These are phyloP conservation scores for Lachnellula willkommii DNA, from an alignment of 2,329 filamentous ascomycete species.

Conservation along the genomic window DNA sequence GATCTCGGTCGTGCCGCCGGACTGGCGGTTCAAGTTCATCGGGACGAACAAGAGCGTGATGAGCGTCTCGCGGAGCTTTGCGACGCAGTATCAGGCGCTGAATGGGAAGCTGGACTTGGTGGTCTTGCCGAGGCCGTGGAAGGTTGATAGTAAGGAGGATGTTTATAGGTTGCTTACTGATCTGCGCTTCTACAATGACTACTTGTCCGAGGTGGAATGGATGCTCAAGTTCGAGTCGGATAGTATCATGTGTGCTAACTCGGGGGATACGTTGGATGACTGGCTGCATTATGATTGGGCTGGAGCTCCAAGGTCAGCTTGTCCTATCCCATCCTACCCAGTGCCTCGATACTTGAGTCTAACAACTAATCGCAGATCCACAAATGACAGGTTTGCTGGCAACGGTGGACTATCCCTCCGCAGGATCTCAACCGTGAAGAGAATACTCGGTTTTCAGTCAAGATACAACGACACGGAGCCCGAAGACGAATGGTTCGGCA, in stretches of 20 bases:
- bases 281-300: conserved; percentile 52
- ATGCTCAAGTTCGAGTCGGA: conserved; percentile 51
- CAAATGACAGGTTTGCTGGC: conserved; percentile 43
- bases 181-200: conserved; percentile 47
- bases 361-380: conserved; percentile 27
- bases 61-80: conserved; percentile 40
- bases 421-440: conserved; percentile 45
- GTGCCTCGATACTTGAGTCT: background rate
- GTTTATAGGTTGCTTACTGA: conserved; percentile 46
- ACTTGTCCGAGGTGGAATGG: conserved; percentile 47
- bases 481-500: conserved; percentile 53
- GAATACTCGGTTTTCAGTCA: conserved; percentile 44
- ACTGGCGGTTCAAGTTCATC: conserved; percentile 51
- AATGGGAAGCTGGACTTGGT: conserved; percentile 48
- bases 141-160: conserved; percentile 41
- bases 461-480: conserved; percentile 46
- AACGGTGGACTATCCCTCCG: conserved; percentile 52
- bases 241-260: conserved; percentile 51
- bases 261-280: conserved; percentile 45
- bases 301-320: conserved; percentile 43
- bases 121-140: conserved; percentile 44
- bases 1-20: conserved; percentile 46
- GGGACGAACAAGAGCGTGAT: conserved; percentile 45
- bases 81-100: conserved; percentile 44
- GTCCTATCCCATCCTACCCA: background rate